Base-by-base conservation (phyloP, 176 grass and related monocot species). In the Musa acuminata region DNA sequence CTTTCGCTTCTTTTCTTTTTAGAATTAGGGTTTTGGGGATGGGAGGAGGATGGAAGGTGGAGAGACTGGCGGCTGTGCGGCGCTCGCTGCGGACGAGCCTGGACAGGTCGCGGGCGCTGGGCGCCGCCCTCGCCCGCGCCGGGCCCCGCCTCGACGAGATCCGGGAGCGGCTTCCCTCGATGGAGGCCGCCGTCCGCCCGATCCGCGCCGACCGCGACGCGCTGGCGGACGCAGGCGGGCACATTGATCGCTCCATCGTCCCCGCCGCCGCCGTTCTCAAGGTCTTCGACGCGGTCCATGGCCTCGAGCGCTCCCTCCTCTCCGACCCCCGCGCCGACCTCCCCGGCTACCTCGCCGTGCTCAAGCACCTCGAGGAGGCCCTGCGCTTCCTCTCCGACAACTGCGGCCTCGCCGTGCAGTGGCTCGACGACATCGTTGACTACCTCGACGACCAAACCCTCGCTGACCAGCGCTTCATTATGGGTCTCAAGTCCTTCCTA, bases 201-300 rank as follows among this genome's bases (percentile, higher is more conserved):
- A 96, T 96, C 81, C 89, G 89, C 3, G 89, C 89, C n/a, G 82
- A 82, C 23, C 79, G 55, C 3, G 81, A 67, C 1, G 87, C 86
- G 22, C 84, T 96, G 8, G 63, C 82, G 0, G 85, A 81, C 14
- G 89, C 80, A 8, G 93, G 85, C 0, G 87, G 81, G 17, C 85
- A 97, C 85, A 93, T 97, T 77, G 84, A 93, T 85, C 87, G 90
- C 69, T 87, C 93, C 43, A 87, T 97, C 1, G 85, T 87, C 8
- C 93, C 93, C n/a, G 90, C 93, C 3, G 85, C 93, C 0, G 90
- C 87, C 43, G 93, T 97, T 11, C 93, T 97, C 67, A 97, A 97
- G 93, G 90, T 97, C 27, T 97, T 97, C 75, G 93, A 97, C 80
- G 93, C 93, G 53, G 85, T 97, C 7, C 93, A 93, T 71, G 90